Evolutionary conservation across 108 stramenopile genomes (phyloP), one percentile per base, ranked within the genome.

Genomic region (Cyclostephanos invisitatus): DNA sequence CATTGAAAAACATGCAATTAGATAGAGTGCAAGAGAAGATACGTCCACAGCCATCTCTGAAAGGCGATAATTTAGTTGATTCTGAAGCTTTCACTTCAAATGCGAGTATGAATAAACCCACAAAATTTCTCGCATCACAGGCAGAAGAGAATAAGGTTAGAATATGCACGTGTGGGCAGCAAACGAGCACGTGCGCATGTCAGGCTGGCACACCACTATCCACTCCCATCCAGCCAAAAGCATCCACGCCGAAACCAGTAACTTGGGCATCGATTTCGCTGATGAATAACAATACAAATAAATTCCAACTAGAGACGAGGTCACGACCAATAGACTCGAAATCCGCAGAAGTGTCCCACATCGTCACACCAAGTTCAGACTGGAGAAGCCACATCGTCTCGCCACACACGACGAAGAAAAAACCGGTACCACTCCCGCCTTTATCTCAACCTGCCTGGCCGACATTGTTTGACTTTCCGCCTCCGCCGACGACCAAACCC

Each of bases 191-290:
- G 20, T 21, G 37, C 32, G 4, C 21, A 25, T 37, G n/a, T 2
- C 44, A 49, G 15, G 12, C 46, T 62, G 27, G 40, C 27, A 12
- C 22, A 40, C 46, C 22, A 1, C 53, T 58, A 11, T 38, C 17
- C 44, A 40, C 15, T 32, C 58, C 56, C 0, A 10, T 55, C 20
- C 48, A 42, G 20, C 61, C 70, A 22, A 50, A 28, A 55, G 18
- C 51, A 24, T 73, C 61, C 40, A 63, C 71, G 62, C 73, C 80
- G 0, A 73, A 73, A 60, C 80, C 80, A 6, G 72, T 67, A 9
- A 42, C 80, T 50, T 80, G 80, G 80, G 80, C 80, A 66, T 74
- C 80, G 12, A 63, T 80, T 47, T 72, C 80, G 62, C 56, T 64
- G 8, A 22, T 11, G 10, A 80, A 70, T 59, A 58, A 63, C 20